These are phyloP conservation scores for Bocquillonia castaneifolia DNA, from an alignment of 441 rosid genomes.

Conservation along the genomic window DNA sequence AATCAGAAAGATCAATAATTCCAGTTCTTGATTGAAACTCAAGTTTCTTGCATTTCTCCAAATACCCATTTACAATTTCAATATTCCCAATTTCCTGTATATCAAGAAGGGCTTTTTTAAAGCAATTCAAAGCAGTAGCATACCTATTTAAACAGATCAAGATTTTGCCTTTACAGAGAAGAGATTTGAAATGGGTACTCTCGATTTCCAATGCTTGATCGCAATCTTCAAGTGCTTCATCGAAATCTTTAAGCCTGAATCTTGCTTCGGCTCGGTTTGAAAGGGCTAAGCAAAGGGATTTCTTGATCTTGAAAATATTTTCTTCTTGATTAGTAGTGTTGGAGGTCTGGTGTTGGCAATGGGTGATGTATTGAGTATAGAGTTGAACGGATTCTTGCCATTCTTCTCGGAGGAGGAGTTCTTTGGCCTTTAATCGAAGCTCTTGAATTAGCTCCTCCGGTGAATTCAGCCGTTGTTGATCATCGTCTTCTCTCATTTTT, in stretches of 20 bases:
- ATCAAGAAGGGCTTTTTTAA: conserved; percentile 48
- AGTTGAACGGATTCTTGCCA: conserved; percentile 58
- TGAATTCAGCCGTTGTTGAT: conserved; percentile 13
- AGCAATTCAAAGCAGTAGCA: conserved; percentile 61
- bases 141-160: conserved; percentile 57
- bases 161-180: conserved; percentile 72
- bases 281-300: conserved; percentile 60
- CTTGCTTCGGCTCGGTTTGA: conserved; percentile 75
- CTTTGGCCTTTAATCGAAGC: conserved; percentile 70
- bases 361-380: conserved; percentile 56
- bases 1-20: conserved; percentile 73
- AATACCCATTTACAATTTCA: conserved; percentile 45
- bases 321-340: conserved; percentile 29
- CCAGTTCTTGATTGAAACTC: conserved; percentile 73
- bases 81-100: conserved; percentile 50
- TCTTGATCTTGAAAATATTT: conserved; percentile 36
- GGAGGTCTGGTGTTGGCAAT: conserved; percentile 39
- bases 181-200: conserved; percentile 69
- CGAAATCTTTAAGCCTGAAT: conserved; percentile 39
- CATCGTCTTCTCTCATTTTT: conserved; percentile 34
- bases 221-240: conserved; percentile 54
- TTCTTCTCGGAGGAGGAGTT: conserved; percentile 76
- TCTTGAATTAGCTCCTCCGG: conserved; percentile 51
- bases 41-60: conserved; percentile 74
- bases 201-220: conserved; percentile 56